A percentile compares a stretch with the other conserved stretches of the same genome.
phyloP scores from a whole-genome alignment of 1,284 basidiomycete genomes.

The Leucoagaricus sp. region DNA sequence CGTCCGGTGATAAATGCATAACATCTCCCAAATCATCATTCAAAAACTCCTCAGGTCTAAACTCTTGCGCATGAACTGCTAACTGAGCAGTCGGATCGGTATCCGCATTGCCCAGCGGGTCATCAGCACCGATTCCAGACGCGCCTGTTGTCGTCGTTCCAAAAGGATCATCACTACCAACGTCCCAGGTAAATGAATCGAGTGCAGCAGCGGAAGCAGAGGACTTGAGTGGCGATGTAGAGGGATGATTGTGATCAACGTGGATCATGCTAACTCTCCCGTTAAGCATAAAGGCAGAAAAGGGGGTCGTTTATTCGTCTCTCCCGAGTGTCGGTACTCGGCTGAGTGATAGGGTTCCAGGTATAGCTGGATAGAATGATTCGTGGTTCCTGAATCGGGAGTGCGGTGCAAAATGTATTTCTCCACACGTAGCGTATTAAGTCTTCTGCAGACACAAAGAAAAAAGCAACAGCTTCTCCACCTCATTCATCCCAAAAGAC shows the following conservation, averaged over 20 bases:
- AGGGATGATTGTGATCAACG: slow-evolving; percentile 13
- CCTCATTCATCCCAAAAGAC: neutral
- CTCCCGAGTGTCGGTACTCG: neutral
- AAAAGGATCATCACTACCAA: slow-evolving; percentile 11
- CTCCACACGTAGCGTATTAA: slow-evolving; percentile 2
- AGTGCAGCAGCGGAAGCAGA: slow-evolving; percentile 14
- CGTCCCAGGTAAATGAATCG: slow-evolving; percentile 15
- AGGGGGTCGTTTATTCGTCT: neutral
- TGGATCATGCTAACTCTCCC: slow-evolving; percentile 9
- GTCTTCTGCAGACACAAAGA: slow-evolving; percentile 2
- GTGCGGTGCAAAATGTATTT: neutral
- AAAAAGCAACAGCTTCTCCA: neutral
- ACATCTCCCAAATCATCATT: slow-evolving; percentile 13
- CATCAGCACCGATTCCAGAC: neutral
- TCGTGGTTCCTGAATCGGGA: neutral
- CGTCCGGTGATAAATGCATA: slow-evolving; percentile 13
- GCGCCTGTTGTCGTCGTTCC: neutral
- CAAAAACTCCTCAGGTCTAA: slow-evolving; percentile 12
- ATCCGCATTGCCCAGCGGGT: neutral
- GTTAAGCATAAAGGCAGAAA: slow-evolving; percentile 5
- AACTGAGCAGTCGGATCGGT: neutral
- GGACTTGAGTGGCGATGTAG: slow-evolving; percentile 16
- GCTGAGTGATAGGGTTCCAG: slow-evolving; percentile 3
- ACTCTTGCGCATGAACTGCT: neutral
- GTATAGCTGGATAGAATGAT: neutral